Evolutionary conservation across 306 rosid species (phyloP), one percentile per base, ranked within the genome.

Genomic region (Prunus salicina): DNA sequence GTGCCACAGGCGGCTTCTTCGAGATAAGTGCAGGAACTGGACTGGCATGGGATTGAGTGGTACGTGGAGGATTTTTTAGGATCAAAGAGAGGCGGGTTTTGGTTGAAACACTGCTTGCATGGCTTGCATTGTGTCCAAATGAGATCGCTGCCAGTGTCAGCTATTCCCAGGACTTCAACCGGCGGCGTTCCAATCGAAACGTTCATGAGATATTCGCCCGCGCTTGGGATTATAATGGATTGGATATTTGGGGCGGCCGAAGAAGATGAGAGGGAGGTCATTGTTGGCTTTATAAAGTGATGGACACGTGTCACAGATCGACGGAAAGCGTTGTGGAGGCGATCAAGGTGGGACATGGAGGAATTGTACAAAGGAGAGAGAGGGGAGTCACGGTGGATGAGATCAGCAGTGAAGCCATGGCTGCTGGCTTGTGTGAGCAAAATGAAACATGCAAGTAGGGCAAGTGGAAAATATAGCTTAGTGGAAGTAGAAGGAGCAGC

Each of bases 51-150:
- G 2, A 87, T 12, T 3, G 14, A 47, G 1, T 14, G 25, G 82
- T 73, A 90, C 6, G 97, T 72, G 27, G 84, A 79, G 34, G 96
- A 92, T 1, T 28, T 15, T 1, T 1, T 1, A 2, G 93, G 91
- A 32, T 90, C 69, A 47, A 82, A 92, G 12, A 90, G 51, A 2
- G 86, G 86, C 0, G 56, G 80, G 19, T 18, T 72, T 76, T 92
- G 94, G 18, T 86, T 72, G 85, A 78, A 87, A 69, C 92, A 91
- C 4, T 68, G 8, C 5, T 12, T 43, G 67, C 92, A 90, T 16
- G 93, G 95, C 68, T 78, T 43, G 71, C 93, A 92, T 19, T 92
- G 97, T 2, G 86, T 82, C 96, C 93, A 89, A 0, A 71, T 87
- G 0, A 89, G 88, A 22, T 88, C 96, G 24, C 97, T 89, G 18